A percentile compares a stretch with the other conserved stretches of the same genome.
phyloP scores from a whole-genome alignment of 1,284 basidiomycete species.

The Phellopilus nigrolimitatus region DNA sequence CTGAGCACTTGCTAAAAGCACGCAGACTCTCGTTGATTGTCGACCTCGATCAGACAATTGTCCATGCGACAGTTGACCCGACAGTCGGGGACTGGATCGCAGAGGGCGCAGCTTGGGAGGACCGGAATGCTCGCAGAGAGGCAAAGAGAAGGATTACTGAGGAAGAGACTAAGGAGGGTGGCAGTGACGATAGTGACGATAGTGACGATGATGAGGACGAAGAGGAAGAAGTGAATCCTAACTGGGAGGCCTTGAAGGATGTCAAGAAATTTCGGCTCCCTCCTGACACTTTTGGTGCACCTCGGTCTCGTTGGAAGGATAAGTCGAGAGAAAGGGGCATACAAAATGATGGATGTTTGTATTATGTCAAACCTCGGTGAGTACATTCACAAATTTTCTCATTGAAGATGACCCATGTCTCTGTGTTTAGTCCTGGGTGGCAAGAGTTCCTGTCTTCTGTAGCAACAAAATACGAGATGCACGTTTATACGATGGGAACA shows the following conservation, averaged over 20 bases:
- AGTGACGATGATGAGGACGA: slow-evolving; percentile 32
- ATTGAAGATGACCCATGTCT: slow-evolving; percentile 12
- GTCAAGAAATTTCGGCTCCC: slow-evolving; percentile 85
- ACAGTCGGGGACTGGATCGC: slow-evolving; percentile 97
- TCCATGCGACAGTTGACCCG: slow-evolving; percentile 97
- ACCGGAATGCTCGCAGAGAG: slow-evolving; percentile 39
- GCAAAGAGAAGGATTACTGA: slow-evolving; percentile 25
- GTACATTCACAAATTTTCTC: slow-evolving; percentile 26
- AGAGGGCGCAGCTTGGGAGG: slow-evolving; percentile 76
- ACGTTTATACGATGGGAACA: slow-evolving; percentile 99
- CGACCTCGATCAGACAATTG: slow-evolving; percentile 97
- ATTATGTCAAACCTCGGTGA: slow-evolving; percentile 95
- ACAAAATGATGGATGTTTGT: slow-evolving; percentile 81
- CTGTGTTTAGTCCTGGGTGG: slow-evolving; percentile 73
- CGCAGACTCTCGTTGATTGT: slow-evolving; percentile 92
- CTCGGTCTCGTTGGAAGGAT: slow-evolving; percentile 28
- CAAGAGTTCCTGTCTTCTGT: slow-evolving; percentile 70
- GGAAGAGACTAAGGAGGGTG: slow-evolving; percentile 27
- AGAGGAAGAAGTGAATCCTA: slow-evolving; percentile 74
- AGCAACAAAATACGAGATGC: slow-evolving; percentile 89
- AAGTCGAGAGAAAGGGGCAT: slow-evolving; percentile 59
- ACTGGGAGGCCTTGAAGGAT: slow-evolving; percentile 84
- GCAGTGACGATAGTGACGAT: slow-evolving; percentile 38
- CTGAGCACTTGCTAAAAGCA: slow-evolving; percentile 68
- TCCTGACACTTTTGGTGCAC: slow-evolving; percentile 68